Evolutionary conservation across 1,284 basidiomycete genomes (phyloP), one percentile per base, ranked within the genome.

Genomic region (Puccinia triticina): DNA sequence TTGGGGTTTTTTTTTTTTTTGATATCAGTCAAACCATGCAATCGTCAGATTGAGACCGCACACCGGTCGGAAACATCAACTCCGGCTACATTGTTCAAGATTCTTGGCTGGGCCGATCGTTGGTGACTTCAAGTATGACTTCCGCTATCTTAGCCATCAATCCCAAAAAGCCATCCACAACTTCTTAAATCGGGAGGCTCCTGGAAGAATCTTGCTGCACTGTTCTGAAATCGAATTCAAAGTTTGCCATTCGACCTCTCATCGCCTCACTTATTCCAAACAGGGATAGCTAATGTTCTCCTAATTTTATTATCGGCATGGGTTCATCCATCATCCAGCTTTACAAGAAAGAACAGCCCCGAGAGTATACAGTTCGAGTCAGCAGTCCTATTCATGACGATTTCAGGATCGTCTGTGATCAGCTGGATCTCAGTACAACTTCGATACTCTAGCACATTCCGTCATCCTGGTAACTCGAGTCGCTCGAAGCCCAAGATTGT

Each of bases 61-160:
- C 23, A 83, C 83, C 5, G 84, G 84, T 21, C 74, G 84, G 26
- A 84, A 84, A 74, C 84, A 84, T 81, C 84, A 84, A 71, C 81
- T 84, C 16, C 84, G 84, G 10, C 40, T 84, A 46, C 66, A 75
- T 37, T 83, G 66, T 48, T 76, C 83, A 0, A 26, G 83, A 40
- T 74, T 84, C n/a, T 29, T 84, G 43, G 43, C 73, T 2, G 64
- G 69, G 14, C 84, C 84, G 8, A 77, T 84, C 48, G 66, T 84
- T 18, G 80, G 81, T 14, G 84, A 84, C 55, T 84, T 72, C 77
- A 84, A 84, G 78, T 83, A 84, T 40, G 83, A 79, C n/a, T 83
- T 77, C 32, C 34, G 37, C 37, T 77, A 61, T 50, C 43, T 77
- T 16, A 64, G 46, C 43, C n/a, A 59, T 64, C 55, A 77, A 64